These are phyloP conservation scores for Artemisia annua DNA, from an alignment of 129 eudicot genomes.

Conservation along the genomic window DNA sequence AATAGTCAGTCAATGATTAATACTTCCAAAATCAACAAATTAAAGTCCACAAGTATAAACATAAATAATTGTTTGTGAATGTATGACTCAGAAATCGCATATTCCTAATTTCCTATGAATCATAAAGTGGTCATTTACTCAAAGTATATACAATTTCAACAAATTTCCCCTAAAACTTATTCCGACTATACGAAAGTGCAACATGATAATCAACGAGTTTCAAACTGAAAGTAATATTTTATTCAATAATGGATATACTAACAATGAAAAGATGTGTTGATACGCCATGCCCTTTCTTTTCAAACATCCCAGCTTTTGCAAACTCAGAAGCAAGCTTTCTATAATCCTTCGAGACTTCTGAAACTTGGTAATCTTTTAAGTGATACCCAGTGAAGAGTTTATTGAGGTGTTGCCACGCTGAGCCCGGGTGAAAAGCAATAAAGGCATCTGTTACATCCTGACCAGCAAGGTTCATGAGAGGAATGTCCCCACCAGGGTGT, in stretches of 20 bases:
- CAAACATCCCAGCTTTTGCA: slow-evolving; percentile 44
- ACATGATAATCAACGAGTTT: no score
- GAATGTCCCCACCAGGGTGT: slow-evolving; percentile 47
- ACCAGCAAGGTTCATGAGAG: slow-evolving; percentile 37
- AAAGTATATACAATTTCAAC: no score
- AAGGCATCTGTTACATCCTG: slow-evolving; percentile 45
- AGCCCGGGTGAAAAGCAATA: slow-evolving; percentile 41
- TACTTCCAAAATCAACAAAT: not conserved
- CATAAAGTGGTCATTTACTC: not conserved
- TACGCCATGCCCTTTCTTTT: slow-evolving; percentile 44
- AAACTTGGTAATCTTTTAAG: slow-evolving; percentile 32
- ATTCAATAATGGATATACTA: slow-evolving; percentile 3
- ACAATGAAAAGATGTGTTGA: not conserved
- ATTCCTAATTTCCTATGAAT: no score
- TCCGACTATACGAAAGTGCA: not conserved
- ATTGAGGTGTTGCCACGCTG: slow-evolving; percentile 40
- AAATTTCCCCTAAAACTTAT: not conserved
- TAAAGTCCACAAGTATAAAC: not conserved
- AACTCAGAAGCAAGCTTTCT: slow-evolving; percentile 42
- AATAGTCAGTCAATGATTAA: not conserved
- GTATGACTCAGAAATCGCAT: no score
- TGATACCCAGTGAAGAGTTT: slow-evolving; percentile 38
- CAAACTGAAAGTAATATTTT: not conserved
- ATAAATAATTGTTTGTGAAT: no score
- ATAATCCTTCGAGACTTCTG: slow-evolving; percentile 39